phyloP scores from a whole-genome alignment of 2,329 filamentous ascomycete genomes.

The Clonostachys solani region DNA sequence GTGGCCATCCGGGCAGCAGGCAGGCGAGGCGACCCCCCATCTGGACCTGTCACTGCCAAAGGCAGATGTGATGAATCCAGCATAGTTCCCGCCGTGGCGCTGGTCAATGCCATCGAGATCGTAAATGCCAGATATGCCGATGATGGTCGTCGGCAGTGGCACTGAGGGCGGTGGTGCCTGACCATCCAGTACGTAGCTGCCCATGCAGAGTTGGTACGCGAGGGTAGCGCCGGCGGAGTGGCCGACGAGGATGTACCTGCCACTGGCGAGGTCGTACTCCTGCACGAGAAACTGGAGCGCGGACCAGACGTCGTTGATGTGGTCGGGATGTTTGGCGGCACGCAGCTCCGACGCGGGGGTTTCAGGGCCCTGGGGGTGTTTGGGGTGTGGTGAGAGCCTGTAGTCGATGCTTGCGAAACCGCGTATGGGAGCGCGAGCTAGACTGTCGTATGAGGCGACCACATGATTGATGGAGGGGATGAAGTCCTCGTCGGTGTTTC shows the following conservation, averaged over 20 bases:
- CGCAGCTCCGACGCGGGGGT: slow-evolving; percentile 23
- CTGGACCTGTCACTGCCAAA: slow-evolving; percentile 48
- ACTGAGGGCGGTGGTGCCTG: slow-evolving; percentile 11
- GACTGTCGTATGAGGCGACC: slow-evolving; percentile 16
- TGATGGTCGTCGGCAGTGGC: slow-evolving; percentile 43
- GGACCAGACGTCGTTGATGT: slow-evolving; percentile 51
- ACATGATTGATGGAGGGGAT: slow-evolving; percentile 36
- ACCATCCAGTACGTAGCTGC: slow-evolving; percentile 19
- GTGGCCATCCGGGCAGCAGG: slow-evolving; percentile 5
- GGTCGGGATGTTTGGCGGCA: slow-evolving; percentile 51
- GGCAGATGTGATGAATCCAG: slow-evolving; percentile 51
- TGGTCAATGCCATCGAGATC: slow-evolving; percentile 51
- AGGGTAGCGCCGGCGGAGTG: slow-evolving; percentile 63
- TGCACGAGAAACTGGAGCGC: slow-evolving; percentile 44
- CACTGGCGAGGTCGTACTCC: slow-evolving; percentile 36
- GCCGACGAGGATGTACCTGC: slow-evolving; percentile 51
- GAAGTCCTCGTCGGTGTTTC: slow-evolving; percentile 39
- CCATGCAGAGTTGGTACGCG: slow-evolving; percentile 55
- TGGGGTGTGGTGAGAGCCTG: slow-evolving; percentile 50
- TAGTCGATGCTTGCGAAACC: slow-evolving; percentile 63
- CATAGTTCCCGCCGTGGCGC: slow-evolving; percentile 44
- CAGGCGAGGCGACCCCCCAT: slow-evolving; percentile 56
- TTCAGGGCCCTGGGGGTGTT: slow-evolving; percentile 27
- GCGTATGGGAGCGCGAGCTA: slow-evolving; percentile 34
- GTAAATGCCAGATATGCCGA: slow-evolving; percentile 65